Evolutionary conservation across 495 filamentous ascomycete species (phyloP).

Genomic region (Friedmanniomyces endolithicus): DNA sequence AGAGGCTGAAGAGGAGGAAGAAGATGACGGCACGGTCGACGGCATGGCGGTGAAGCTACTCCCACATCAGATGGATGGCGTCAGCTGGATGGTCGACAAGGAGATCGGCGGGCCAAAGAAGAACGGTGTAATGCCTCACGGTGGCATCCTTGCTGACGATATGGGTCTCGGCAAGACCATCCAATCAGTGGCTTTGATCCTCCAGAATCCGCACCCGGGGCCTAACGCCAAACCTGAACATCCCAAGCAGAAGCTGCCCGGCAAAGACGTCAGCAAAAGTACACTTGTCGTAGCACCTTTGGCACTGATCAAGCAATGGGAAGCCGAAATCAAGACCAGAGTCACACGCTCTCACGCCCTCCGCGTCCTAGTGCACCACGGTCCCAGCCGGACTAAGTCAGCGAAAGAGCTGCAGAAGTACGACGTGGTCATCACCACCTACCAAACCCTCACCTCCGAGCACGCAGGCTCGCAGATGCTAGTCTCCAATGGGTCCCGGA

Average conservation of each 20-base stretch:
- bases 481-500: constrained; percentile 41
- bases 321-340: constrained; percentile 74
- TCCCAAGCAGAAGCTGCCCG: constrained; percentile 15
- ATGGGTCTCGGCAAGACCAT: constrained; percentile 81
- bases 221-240: constrained; percentile 43
- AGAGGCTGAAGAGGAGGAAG: constrained; percentile 47
- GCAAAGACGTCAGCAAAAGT: constrained; percentile 46
- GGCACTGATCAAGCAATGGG: constrained; percentile 95
- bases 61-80: constrained; percentile 84
- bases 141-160: constrained; percentile 77
- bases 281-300: constrained; percentile 92
- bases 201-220: constrained; percentile 65
- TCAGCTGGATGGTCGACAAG: constrained; percentile 84
- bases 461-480: constrained; percentile 51
- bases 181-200: constrained; percentile 68
- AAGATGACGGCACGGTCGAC: constrained; percentile 60
- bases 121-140: constrained; percentile 65
- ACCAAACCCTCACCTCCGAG: constrained; percentile 86
- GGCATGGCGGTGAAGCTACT: constrained; percentile 77
- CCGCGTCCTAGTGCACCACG: constrained; percentile 80
- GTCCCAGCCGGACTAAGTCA: constrained; percentile 67
- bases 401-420: constrained; percentile 62
- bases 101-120: constrained; percentile 69
- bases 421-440: constrained; percentile 96
- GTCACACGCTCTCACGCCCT: constrained; percentile 54